Evolutionary conservation across 2,329 filamentous ascomycete genomes (phyloP).

Genomic region (Aspergillus ustus): DNA sequence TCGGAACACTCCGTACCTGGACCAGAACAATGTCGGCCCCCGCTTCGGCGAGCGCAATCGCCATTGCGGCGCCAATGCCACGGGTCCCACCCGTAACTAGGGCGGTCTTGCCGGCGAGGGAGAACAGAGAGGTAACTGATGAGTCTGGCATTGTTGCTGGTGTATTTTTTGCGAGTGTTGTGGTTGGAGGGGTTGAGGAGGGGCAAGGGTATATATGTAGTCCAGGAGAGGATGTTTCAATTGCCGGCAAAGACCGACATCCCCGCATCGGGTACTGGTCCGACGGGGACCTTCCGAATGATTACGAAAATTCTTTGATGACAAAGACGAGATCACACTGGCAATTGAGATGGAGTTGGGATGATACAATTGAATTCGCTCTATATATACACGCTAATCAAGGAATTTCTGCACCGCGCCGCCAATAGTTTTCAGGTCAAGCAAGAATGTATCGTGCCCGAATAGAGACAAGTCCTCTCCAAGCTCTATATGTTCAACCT

Average conservation of each 20-base stretch:
- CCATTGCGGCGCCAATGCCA: slow-evolving; percentile 54
- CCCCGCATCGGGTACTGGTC: slow-evolving; percentile 12
- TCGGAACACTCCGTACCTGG: slow-evolving; percentile 34
- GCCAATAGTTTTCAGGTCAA: slow-evolving; percentile 91
- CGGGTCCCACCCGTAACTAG: slow-evolving; percentile 54
- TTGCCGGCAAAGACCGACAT: slow-evolving; percentile 16
- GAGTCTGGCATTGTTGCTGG: slow-evolving; percentile 33
- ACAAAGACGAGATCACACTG: neutral
- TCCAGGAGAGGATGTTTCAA: slow-evolving; percentile 13
- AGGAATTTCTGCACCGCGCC: slow-evolving; percentile 81
- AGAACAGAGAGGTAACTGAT: slow-evolving; percentile 40
- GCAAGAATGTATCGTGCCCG: slow-evolving; percentile 92
- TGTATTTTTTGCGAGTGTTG: slow-evolving; percentile 6
- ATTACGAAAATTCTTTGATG: neutral
- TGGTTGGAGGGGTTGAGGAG: neutral
- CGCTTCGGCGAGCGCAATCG: slow-evolving; percentile 52
- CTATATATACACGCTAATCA: slow-evolving; percentile 47
- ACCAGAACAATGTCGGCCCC: slow-evolving; percentile 52
- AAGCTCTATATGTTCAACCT: slow-evolving; percentile 85
- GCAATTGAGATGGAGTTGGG: too few species aligned
- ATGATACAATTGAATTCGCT: neutral
- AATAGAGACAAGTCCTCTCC: slow-evolving; percentile 94
- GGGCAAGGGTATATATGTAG: neutral
- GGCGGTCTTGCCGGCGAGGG: slow-evolving; percentile 48
- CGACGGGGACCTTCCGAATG: slow-evolving; percentile 8